Percentiles rank a stretch among this genome's conserved stretches.
phyloP scores from a whole-genome alignment of 257 asterid species.

The Solanum pimpinellifolium region DNA sequence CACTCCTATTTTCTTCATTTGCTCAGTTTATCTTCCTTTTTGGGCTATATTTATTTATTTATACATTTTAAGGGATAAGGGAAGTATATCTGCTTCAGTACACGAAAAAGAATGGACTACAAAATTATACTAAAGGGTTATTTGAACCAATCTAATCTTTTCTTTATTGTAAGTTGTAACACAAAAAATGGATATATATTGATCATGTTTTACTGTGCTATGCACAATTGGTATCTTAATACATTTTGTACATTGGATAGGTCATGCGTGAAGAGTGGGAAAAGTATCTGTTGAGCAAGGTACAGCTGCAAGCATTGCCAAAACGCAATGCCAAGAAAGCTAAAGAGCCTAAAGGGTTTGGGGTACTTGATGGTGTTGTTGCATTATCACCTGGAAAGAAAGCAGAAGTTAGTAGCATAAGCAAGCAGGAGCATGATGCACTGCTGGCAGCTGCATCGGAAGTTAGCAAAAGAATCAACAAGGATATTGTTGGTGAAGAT shows the following conservation, averaged over 20 bases:
- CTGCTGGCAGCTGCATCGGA: conserved; percentile 71
- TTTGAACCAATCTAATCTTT: not conserved
- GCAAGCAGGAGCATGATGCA: conserved; percentile 85
- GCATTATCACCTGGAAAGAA: conserved; percentile 56
- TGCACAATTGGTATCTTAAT: not conserved
- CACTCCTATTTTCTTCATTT: not conserved
- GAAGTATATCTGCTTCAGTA: not conserved
- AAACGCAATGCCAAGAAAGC: conserved; percentile 65
- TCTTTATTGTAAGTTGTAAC: not conserved
- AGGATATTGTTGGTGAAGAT: conserved; percentile 24
- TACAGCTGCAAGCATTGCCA: conserved; percentile 83
- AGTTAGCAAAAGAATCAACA: conserved; percentile 43
- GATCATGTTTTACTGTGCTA: not conserved
- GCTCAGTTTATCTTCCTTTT: not conserved
- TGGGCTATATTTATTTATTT: not conserved
- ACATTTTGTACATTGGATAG: conserved; percentile 19
- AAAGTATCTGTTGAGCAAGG: conserved; percentile 85
- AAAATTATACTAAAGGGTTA: not conserved
- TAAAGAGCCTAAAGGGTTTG: conserved; percentile 79
- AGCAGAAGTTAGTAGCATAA: conserved; percentile 65
- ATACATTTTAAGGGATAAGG: not conserved
- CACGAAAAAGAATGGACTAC: not conserved
- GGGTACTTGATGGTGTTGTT: conserved; percentile 70
- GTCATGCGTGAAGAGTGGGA: conserved; percentile 93
- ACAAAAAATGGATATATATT: not conserved